phyloP scores from a whole-genome alignment of 1,139 yeast genomes.

The Suhomyces terraborum region DNA sequence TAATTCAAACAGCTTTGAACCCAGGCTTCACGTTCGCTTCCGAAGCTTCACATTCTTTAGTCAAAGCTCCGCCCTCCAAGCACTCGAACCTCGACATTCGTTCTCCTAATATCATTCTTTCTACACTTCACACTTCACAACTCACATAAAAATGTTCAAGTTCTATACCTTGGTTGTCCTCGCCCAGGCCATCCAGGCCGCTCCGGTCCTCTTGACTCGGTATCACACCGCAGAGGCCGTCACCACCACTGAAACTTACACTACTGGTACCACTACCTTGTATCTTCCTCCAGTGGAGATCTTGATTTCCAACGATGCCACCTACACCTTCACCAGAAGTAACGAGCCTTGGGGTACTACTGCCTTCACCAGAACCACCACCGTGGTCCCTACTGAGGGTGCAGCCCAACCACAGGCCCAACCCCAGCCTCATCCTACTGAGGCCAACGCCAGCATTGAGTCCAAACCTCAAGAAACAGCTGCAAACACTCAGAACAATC shows the following conservation, averaged over 20 bases:
- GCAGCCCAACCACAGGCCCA: background rate
- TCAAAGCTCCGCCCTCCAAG: background rate
- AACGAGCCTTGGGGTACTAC: slow-evolving; percentile 33
- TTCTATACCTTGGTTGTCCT: slow-evolving; percentile 7
- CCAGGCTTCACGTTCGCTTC: too few relatives aligned
- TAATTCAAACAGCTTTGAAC: too few relatives aligned
- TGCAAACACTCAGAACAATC: too few relatives aligned
- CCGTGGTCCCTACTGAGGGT: slow-evolving; percentile 16
- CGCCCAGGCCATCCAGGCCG: slow-evolving; percentile 24
- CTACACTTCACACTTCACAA: slow-evolving; percentile 24
- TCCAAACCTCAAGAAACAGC: too few relatives aligned
- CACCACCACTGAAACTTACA: slow-evolving; percentile 53
- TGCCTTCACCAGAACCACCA: slow-evolving; percentile 36
- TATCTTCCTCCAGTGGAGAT: slow-evolving; percentile 71
- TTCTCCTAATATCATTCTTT: background rate
- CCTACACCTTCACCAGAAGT: slow-evolving; percentile 59
- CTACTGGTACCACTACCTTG: slow-evolving; percentile 61
- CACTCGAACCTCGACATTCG: too few relatives aligned
- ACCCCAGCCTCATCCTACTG: background rate
- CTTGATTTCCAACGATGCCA: slow-evolving; percentile 60
- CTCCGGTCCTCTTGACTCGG: slow-evolving; percentile 56
- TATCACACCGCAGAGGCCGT: slow-evolving; percentile 63
- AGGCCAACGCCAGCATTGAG: too few relatives aligned
- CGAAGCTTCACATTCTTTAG: slow-evolving; percentile 1
- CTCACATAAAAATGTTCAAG: slow-evolving; percentile 11